phyloP scores from a whole-genome alignment of 129 eudicot genomes.

The Artemisia annua region DNA sequence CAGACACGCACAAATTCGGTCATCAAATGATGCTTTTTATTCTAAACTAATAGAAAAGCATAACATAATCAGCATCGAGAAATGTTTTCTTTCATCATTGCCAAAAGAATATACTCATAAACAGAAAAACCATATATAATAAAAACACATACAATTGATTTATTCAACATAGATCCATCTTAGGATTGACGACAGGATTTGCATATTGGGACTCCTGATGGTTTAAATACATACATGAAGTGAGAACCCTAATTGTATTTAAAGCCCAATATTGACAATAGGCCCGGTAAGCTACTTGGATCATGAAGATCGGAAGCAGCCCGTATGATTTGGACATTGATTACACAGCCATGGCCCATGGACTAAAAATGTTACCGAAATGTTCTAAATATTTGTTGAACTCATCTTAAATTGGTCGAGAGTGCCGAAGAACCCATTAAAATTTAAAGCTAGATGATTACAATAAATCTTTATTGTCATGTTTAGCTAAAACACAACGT shows the following conservation, averaged over 20 bases:
- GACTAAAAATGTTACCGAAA: no score
- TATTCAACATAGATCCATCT: background rate
- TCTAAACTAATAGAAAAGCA: constrained; percentile 5
- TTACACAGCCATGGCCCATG: no score
- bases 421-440: no score
- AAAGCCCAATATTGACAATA: background rate
- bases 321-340: background rate
- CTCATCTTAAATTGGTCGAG: no score
- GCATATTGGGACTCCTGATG: background rate
- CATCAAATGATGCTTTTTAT: constrained; percentile 41
- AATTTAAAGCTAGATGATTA: no score
- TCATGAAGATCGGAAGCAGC: background rate
- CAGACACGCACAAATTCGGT: constrained; percentile 88
- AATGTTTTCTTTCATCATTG: constrained; percentile 58
- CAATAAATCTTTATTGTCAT: no score
- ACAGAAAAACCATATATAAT: no score
- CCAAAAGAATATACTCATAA: constrained; percentile 11
- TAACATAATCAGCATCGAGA: constrained; percentile 56
- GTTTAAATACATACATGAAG: background rate
- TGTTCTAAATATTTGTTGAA: no score
- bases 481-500: no score
- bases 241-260: background rate
- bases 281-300: background rate
- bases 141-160: background rate
- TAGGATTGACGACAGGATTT: background rate